phyloP scores from a whole-genome alignment of 371 early-diverging fungal genomes.

The Phascolomyces articulosus region DNA sequence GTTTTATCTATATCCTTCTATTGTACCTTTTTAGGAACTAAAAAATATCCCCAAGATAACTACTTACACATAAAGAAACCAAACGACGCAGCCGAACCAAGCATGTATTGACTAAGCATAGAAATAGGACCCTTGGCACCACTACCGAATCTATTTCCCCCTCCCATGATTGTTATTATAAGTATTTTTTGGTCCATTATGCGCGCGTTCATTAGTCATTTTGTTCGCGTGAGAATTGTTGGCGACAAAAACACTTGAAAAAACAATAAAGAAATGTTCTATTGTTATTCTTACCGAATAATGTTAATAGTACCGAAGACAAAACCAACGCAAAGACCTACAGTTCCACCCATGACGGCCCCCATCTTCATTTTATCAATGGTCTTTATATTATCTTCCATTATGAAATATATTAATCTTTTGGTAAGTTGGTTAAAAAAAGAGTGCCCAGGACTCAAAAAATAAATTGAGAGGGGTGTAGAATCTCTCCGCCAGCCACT shows the following conservation, averaged over 20 bases:
- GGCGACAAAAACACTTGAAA: neutral
- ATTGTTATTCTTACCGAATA: slow-evolving; percentile 68
- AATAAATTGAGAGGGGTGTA: too few species aligned
- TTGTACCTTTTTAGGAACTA: too few species aligned
- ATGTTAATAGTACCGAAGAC: slow-evolving; percentile 75
- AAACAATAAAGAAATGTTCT: too few species aligned
- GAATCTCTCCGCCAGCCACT: too few species aligned
- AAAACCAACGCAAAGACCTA: slow-evolving; percentile 83
- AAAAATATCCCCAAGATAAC: too few species aligned
- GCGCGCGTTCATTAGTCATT: too few species aligned
- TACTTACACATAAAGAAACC: slow-evolving; percentile 58
- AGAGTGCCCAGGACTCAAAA: too few species aligned
- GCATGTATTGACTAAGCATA: slow-evolving; percentile 55
- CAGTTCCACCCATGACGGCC: slow-evolving; percentile 82
- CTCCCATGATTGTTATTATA: neutral
- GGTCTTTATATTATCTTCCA: too few species aligned
- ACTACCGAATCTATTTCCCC: slow-evolving; percentile 48
- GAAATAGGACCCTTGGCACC: slow-evolving; percentile 46
- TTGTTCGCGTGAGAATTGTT: neutral
- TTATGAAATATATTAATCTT: too few species aligned
- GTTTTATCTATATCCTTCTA: neutral
- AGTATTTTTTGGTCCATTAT: too few species aligned
- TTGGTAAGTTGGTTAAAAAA: too few species aligned
- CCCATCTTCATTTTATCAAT: too few species aligned
- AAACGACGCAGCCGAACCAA: slow-evolving; percentile 58